These are phyloP conservation scores for Pouteria campechiana DNA, from an alignment of 179 eudicot species.

Conservation along the genomic window DNA sequence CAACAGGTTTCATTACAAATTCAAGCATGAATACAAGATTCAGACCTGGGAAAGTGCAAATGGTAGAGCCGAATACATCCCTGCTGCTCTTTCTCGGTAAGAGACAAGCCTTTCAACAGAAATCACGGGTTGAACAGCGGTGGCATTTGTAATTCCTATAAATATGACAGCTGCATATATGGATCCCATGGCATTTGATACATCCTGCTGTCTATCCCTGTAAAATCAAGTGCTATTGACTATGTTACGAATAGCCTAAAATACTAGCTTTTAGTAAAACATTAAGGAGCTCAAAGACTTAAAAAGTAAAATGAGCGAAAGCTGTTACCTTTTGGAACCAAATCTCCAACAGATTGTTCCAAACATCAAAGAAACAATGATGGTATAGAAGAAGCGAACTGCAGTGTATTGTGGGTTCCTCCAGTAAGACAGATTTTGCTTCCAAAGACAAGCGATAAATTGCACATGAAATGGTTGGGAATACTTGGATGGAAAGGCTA, in stretches of 20 bases:
- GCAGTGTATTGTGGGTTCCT: slow-evolving; percentile 95
- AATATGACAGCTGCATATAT: slow-evolving; percentile 88
- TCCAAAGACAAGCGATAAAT: slow-evolving; percentile 78
- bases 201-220: slow-evolving; percentile 83
- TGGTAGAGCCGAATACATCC: slow-evolving; percentile 88
- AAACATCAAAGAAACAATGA: slow-evolving; percentile 83
- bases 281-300: neutral
- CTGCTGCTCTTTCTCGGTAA: slow-evolving; percentile 85
- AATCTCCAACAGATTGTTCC: slow-evolving; percentile 93
- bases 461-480: slow-evolving; percentile 54
- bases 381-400: slow-evolving; percentile 87
- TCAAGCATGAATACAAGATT: neutral
- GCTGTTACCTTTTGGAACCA: slow-evolving; percentile 70
- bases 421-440: slow-evolving; percentile 90
- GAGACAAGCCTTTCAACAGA: slow-evolving; percentile 73
- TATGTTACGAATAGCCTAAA: neutral
- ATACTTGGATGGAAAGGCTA: slow-evolving; percentile 68
- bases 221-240: neutral
- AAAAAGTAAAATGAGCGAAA: neutral
- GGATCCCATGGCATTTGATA: slow-evolving; percentile 90
- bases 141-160: slow-evolving; percentile 82
- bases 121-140: slow-evolving; percentile 85
- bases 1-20: neutral
- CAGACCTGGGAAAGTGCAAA: slow-evolving; percentile 85
- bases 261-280: no score